Percentiles rank a stretch among this genome's conserved stretches.
These are phyloP conservation scores for Gossypium schwendimanii DNA, from an alignment of 441 rosid species.

Conservation along the genomic window DNA sequence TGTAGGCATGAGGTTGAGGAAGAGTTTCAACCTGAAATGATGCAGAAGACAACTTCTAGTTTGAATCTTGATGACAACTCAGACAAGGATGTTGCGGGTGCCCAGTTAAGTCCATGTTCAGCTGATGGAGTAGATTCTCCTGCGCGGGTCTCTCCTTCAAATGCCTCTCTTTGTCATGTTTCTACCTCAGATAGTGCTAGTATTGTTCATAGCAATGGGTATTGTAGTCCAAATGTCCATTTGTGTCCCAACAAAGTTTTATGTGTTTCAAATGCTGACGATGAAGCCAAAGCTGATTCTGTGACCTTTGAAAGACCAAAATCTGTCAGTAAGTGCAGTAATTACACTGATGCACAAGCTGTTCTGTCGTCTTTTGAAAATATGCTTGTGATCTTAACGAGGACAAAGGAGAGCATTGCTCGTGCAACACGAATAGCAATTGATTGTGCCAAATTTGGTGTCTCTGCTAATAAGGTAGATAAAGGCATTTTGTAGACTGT, in stretches of 20 bases:
- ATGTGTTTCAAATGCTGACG: conserved; percentile 33
- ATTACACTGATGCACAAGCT: conserved; percentile 44
- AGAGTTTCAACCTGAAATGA: conserved; percentile 30
- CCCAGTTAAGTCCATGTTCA: conserved; percentile 37
- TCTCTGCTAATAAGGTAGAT: conserved; percentile 67
- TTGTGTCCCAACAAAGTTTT: conserved; percentile 31
- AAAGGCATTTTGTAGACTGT: no score
- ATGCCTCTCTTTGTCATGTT: conserved; percentile 37
- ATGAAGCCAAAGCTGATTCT: conserved; percentile 43
- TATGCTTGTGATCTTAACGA: conserved; percentile 57
- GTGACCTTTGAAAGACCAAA: conserved; percentile 36
- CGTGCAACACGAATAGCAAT: conserved; percentile 91
- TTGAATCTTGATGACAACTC: conserved; percentile 36
- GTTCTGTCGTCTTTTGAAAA: conserved; percentile 67
- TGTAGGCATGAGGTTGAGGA: conserved; percentile 35
- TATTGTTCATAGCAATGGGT: conserved; percentile 43
- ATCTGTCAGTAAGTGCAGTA: conserved; percentile 39
- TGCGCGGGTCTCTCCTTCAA: conserved; percentile 41
- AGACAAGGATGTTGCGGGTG: conserved; percentile 27
- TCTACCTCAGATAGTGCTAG: conserved; percentile 76
- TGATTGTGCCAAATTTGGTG: conserved; percentile 77
- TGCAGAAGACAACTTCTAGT: conserved; percentile 25
- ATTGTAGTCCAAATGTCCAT: conserved; percentile 48
- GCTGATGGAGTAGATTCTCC: conserved; percentile 50
- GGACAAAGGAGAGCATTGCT: conserved; percentile 93